Conservation (phyloP, 1,139 yeast species). For the Spencermartinsiella ligniputridi region DNA sequence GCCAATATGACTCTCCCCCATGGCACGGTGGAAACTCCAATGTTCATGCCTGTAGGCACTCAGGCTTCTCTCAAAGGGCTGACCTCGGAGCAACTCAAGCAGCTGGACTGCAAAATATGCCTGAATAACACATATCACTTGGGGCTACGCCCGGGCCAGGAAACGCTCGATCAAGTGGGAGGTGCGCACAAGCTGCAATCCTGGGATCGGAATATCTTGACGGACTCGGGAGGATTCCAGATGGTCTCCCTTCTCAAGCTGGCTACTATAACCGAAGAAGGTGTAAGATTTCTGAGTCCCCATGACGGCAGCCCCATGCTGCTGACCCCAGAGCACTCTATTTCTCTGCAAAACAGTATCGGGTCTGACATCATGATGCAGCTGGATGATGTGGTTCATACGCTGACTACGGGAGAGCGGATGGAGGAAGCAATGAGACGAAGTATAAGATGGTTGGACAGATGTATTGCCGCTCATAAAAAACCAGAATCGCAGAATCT, state of each 20-base stretch:
- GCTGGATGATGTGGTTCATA: conserved; percentile 42
- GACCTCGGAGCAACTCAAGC: conserved; percentile 40
- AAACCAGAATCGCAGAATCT: conserved; percentile 40
- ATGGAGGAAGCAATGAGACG: conserved; percentile 44
- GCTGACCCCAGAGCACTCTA: conserved; percentile 44
- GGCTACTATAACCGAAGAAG: conserved; percentile 44
- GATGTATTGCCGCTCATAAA: conserved; percentile 43
- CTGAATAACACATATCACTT: conserved; percentile 42
- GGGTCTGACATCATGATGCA: conserved; percentile 47
- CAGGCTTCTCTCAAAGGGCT: conserved; percentile 45
- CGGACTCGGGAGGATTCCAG: conserved; percentile 44
- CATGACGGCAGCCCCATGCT: conserved; percentile 45
- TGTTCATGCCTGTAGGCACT: conserved; percentile 47
- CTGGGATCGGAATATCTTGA: conserved; percentile 41
- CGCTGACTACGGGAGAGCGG: conserved; percentile 41
- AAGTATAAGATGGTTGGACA: conserved; percentile 42
- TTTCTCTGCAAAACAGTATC: conserved; percentile 40
- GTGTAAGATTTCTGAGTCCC: conserved; percentile 42
- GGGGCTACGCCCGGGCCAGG: conserved; percentile 43
- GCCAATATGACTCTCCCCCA: conserved; percentile 40
- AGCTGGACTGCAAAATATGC: conserved; percentile 40
- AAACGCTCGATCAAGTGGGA: conserved; percentile 38
- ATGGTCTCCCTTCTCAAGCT: conserved; percentile 44
- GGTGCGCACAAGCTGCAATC: conserved; percentile 42
- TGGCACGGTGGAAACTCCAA: conserved; percentile 42